A percentile compares a stretch with the other conserved stretches of the same genome.
These are phyloP conservation scores for Paramecium octaurelia DNA, from an alignment of 73 alveolate genomes.

Conservation along the genomic window DNA sequence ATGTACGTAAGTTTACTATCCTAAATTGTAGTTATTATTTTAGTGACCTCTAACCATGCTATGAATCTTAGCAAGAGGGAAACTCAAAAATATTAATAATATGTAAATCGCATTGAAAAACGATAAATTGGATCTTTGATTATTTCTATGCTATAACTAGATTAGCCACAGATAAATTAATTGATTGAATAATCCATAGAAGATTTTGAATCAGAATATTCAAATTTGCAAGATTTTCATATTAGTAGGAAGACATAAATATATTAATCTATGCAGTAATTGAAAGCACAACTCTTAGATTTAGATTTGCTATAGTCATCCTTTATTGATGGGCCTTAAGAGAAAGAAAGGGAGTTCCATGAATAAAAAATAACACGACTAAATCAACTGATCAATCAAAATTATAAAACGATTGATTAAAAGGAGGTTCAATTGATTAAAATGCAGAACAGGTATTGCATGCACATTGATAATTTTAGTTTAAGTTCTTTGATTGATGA, in stretches of 20 bases:
- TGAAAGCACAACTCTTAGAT: not conserved
- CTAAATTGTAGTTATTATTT: not conserved
- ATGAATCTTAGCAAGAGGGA: not conserved
- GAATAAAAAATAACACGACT: not conserved
- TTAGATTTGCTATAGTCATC: not conserved
- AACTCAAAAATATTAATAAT: not conserved
- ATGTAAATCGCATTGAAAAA: not conserved
- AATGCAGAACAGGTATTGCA: not conserved
- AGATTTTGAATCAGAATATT: not conserved
- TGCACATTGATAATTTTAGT: not conserved
- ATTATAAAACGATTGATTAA: not conserved
- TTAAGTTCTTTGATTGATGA: not conserved
- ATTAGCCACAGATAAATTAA: not conserved
- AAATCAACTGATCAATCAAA: not conserved
- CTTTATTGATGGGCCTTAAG: not conserved
- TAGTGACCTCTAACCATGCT: not conserved
- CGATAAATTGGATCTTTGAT: not conserved
- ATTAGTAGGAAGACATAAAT: not conserved
- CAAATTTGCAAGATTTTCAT: not conserved
- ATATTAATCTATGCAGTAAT: not conserved
- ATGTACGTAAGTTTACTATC: constrained; percentile 10
- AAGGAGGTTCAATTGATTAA: not conserved
- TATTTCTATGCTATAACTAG: not conserved
- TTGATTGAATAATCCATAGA: not conserved
- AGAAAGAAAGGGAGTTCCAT: constrained; percentile 15